Base-by-base conservation (phyloP, 2,329 filamentous ascomycete species). In the Curvularia hawaiiensis region DNA sequence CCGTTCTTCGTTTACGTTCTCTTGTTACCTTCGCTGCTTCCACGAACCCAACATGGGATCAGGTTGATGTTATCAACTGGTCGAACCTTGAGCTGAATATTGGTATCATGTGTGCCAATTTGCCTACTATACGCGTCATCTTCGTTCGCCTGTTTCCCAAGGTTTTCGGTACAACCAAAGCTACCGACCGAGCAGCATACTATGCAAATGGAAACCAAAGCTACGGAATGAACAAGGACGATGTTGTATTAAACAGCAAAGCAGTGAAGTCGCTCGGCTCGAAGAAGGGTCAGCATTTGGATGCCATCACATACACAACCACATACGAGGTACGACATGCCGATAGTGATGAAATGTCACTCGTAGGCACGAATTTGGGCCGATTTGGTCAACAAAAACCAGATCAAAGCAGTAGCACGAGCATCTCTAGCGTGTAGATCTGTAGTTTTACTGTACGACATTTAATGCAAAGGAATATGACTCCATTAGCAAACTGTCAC, bases 81-180 rank as follows among this genome's bases (percentile, higher is more conserved):
- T 77, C 73, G 18, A 75, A 74, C 12, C 70, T 80, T 28, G 79
- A 81, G 62, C 70, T 79, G 54, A 73, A 79, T 57, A 72, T 79
- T 2, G 78, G 77, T 26, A 77, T 80, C 51, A 75, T 80, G n/a
- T 80, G 79, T 61, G 76, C 76, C 8, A 79, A 79, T 65, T 75
- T 81, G 64, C 79, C 79, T 0, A 68, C 73, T n/a, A 60, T 79
- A 16, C 74, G 77, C 33, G 69, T 75, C 1, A 67, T 79, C 3
- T 66, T 79, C 28, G 70, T 76, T n/a, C 73, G 69, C 16, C 33
- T 75, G 11, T 76, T 74, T 44, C 77, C 78, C 26, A 64, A 60
- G n/a, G 38, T 75, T 1, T 71, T 79, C 51, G 77, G 75, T 9
- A 72, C 73, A 14, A 76, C 72, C 1, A 62, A 58, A 12, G 54